Conservation (phyloP, 805 yeast genomes). For the Saccharomycopsis fibuligera region DNA sequence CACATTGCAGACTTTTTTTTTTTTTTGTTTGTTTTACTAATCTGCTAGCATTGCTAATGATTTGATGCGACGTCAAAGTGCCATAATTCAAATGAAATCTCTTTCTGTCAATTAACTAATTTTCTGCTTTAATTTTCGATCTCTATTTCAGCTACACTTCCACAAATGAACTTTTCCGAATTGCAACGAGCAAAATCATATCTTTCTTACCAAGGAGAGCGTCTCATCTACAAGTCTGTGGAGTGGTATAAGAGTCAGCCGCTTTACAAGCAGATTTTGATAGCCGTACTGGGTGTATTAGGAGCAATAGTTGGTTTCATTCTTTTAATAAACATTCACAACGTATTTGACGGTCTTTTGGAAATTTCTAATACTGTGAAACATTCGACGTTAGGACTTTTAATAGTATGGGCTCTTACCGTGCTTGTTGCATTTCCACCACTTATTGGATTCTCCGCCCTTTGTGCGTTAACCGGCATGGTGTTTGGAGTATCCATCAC, state of each 20-base stretch:
- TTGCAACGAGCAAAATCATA: too few relatives aligned
- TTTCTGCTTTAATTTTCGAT: too few relatives aligned
- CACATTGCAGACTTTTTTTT: too few relatives aligned
- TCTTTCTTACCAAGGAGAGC: neutral
- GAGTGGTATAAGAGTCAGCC: slow-evolving; percentile 4
- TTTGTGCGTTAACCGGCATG: slow-evolving; percentile 68
- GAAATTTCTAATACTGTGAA: slow-evolving; percentile 40
- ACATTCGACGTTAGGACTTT: slow-evolving; percentile 34
- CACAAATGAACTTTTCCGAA: too few relatives aligned
- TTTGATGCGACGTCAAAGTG: too few relatives aligned
- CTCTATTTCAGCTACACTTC: too few relatives aligned
- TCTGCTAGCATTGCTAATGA: too few relatives aligned
- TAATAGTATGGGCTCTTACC: slow-evolving; percentile 45
- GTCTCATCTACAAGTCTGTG: neutral
- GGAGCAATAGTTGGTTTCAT: slow-evolving; percentile 17
- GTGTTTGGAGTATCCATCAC: slow-evolving; percentile 65
- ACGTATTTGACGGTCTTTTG: slow-evolving; percentile 32
- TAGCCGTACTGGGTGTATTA: slow-evolving; percentile 18
- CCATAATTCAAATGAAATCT: too few relatives aligned
- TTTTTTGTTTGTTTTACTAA: too few relatives aligned
- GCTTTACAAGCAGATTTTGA: slow-evolving; percentile 10
- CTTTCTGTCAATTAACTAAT: too few relatives aligned
- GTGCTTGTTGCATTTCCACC: slow-evolving; percentile 86
- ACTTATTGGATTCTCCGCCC: slow-evolving; percentile 68
- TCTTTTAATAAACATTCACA: neutral